Percentiles rank a stretch among this genome's conserved stretches.
These are phyloP conservation scores for Botrytis pseudocinerea DNA, from an alignment of 2,329 filamentous ascomycete genomes.

Conservation along the genomic window DNA sequence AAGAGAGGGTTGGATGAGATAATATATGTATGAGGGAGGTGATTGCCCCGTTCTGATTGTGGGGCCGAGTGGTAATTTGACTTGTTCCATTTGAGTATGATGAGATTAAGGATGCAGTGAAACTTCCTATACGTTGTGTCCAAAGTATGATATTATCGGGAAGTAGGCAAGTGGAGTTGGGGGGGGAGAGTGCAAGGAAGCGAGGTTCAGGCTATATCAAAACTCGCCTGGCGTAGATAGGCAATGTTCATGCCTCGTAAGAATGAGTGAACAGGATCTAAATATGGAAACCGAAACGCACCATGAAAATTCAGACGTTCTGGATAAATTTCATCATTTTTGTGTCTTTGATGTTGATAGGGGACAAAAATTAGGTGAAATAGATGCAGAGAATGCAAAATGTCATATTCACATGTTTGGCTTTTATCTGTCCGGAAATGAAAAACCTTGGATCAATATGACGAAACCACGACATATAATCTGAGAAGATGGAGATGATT, in stretches of 20 bases:
- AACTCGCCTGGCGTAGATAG: neutral
- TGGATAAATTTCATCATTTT: neutral
- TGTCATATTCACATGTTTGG: conserved; percentile 20
- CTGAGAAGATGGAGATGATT: conserved; percentile 5
- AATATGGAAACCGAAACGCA: neutral
- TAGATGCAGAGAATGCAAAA: conserved; percentile 17
- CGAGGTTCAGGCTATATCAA: conserved; percentile 14
- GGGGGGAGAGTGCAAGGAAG: neutral
- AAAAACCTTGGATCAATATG: conserved; percentile 15
- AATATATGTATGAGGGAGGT: conserved; percentile 3
- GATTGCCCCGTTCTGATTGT: neutral
- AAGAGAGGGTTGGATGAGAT: neutral
- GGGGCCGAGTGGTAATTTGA: neutral
- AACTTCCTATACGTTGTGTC: neutral
- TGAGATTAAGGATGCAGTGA: neutral
- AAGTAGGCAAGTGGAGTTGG: conserved; percentile 12
- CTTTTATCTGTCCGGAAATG: neutral
- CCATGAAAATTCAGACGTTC: neutral
- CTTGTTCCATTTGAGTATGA: neutral
- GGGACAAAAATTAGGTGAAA: neutral
- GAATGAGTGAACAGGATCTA: neutral
- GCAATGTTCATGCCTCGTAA: conserved; percentile 5
- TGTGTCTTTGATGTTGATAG: neutral
- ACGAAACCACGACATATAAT: conserved; percentile 20
- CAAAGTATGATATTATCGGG: neutral